Evolutionary conservation across 441 rosid species (phyloP).

Genomic region (Gossypium gossypioides): DNA sequence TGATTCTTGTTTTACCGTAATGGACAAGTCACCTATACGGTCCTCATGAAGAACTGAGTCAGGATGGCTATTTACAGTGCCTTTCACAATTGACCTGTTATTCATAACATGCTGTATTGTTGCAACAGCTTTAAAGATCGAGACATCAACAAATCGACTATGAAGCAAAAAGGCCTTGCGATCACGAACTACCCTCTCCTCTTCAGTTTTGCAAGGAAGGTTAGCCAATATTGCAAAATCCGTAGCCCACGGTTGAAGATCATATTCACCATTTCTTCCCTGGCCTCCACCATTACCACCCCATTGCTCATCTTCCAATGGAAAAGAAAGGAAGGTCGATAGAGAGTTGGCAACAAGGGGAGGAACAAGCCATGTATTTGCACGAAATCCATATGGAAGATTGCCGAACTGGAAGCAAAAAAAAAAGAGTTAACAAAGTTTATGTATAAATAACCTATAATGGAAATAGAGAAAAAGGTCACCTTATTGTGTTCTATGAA

Average conservation of each 20-base stretch:
- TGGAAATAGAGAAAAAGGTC: conserved; percentile 1
- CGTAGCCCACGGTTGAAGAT: conserved; percentile 56
- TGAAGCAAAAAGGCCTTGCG: conserved; percentile 57
- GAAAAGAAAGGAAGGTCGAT: conserved; percentile 33
- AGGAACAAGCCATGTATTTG: conserved; percentile 58
- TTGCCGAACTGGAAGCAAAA: conserved; percentile 44
- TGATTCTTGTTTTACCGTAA: conserved; percentile 34
- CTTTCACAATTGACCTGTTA: conserved; percentile 22
- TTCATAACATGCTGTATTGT: conserved; percentile 24
- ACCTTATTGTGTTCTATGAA: conserved; percentile 58
- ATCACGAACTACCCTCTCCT: conserved; percentile 53
- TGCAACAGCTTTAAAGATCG: conserved; percentile 45
- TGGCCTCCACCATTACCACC: conserved; percentile 64
- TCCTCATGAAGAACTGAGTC: conserved; percentile 30
- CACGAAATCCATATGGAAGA: conserved; percentile 61
- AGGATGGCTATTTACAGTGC: conserved; percentile 8
- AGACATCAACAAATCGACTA: conserved; percentile 45
- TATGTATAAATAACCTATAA: neutral
- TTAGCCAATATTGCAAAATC: conserved; percentile 49
- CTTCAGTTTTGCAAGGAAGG: conserved; percentile 57
- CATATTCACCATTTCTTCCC: conserved; percentile 45
- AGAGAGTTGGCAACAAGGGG: conserved; percentile 39
- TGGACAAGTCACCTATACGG: conserved; percentile 44
- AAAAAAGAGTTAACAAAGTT: conserved; percentile 5
- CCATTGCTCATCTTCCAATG: conserved; percentile 52